Percentiles rank a stretch among this genome's conserved stretches.
phyloP scores from a whole-genome alignment of 257 asterid species.

The Primulina tabacum region DNA sequence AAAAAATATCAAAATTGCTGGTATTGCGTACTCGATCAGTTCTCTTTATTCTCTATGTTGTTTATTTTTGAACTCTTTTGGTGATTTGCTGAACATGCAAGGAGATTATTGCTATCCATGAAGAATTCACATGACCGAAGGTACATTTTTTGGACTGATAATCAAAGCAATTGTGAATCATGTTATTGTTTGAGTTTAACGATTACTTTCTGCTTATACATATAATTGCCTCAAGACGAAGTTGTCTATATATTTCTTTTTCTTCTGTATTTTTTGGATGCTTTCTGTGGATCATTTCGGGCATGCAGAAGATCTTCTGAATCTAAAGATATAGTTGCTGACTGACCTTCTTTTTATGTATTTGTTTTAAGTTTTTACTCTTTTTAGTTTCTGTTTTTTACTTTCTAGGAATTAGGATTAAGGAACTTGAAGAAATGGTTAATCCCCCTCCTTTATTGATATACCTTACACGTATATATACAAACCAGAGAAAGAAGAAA shows the following conservation, averaged over 20 bases:
- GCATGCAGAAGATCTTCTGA: no score
- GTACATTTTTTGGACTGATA: constrained; percentile 34
- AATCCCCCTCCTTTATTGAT: no score
- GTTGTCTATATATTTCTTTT: not conserved
- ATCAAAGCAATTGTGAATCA: constrained; percentile 2
- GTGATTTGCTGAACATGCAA: constrained; percentile 57
- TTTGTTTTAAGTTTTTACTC: no score
- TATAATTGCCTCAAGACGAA: not conserved
- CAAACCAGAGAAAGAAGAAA: no score
- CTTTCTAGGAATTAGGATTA: constrained; percentile 4
- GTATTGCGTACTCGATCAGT: constrained; percentile 5
- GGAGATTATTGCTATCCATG: constrained; percentile 78
- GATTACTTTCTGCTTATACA: not conserved
- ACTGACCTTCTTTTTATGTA: not conserved
- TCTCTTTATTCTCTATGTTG: not conserved
- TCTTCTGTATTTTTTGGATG: not conserved
- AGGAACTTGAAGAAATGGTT: no score
- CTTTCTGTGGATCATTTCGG: not conserved
- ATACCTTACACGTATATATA: no score
- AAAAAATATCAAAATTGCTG: not conserved
- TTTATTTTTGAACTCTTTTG: constrained; percentile 1
- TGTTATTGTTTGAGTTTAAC: constrained; percentile 6
- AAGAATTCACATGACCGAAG: constrained; percentile 91
- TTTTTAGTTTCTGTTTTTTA: not conserved
- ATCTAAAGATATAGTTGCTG: not conserved